A percentile compares a stretch with the other conserved stretches of the same genome.
These are phyloP conservation scores for Apiospora aurea DNA, from an alignment of 2,329 filamentous ascomycete genomes.

Conservation along the genomic window DNA sequence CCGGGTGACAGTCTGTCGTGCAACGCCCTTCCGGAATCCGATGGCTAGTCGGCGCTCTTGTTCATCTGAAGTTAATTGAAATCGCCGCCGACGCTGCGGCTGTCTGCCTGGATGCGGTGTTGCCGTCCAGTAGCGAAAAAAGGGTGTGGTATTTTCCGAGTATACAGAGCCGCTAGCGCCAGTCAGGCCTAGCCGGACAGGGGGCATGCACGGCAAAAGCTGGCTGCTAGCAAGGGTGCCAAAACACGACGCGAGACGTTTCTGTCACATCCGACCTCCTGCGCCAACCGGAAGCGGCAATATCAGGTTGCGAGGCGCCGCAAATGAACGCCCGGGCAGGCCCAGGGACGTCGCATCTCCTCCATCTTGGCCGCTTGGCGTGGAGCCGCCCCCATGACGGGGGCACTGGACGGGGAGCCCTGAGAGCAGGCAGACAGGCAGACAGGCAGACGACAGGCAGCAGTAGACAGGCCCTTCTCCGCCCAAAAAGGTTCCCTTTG, in stretches of 20 bases:
- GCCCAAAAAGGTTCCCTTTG: slow-evolving; percentile 32
- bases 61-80: slow-evolving; percentile 8
- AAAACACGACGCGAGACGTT: slow-evolving; percentile 59
- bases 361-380: slow-evolving; percentile 5
- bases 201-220: not conserved
- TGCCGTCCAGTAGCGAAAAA: not conserved
- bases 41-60: not conserved
- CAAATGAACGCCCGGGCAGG: not conserved
- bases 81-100: not conserved
- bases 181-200: not conserved
- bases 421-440: not conserved
- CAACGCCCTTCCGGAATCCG: not conserved
- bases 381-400: not conserved
- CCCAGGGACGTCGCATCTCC: slow-evolving; percentile 12
- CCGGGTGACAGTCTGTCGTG: not conserved
- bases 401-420: not conserved
- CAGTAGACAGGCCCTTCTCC: not conserved
- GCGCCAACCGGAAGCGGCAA: slow-evolving; percentile 32
- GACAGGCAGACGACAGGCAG: no score
- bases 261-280: slow-evolving; percentile 52
- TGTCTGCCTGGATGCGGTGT: not conserved
- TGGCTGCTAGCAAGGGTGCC: slow-evolving; percentile 36
- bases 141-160: slow-evolving; percentile 7
- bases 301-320: slow-evolving; percentile 17
- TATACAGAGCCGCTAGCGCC: not conserved